Evolutionary conservation across 345 rosid species (phyloP).

Genomic region (Melaleuca quinquenervia): DNA sequence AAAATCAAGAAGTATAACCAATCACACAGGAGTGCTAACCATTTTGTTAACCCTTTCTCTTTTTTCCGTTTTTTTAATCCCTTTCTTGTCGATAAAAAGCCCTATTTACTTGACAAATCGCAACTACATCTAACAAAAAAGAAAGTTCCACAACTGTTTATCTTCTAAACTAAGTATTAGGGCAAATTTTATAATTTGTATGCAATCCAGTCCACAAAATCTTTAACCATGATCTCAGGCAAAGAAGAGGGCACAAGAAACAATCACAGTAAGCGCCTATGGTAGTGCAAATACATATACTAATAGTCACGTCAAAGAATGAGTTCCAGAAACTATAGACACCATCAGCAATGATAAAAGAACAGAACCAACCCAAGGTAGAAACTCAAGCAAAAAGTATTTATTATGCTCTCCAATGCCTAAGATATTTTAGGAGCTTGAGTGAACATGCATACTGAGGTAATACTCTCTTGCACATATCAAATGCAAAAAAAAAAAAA

Average conservation of each 20-base stretch:
- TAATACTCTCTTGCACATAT: background rate
- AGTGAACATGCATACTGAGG: background rate
- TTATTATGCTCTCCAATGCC: background rate
- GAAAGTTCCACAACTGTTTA: background rate
- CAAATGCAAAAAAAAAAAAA: background rate
- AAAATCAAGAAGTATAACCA: background rate
- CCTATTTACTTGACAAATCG: background rate
- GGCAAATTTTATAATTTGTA: background rate
- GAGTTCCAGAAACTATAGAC: background rate
- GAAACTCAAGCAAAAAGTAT: background rate
- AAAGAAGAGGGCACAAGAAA: background rate
- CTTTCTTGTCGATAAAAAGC: background rate
- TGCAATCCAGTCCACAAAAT: background rate
- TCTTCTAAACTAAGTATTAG: background rate
- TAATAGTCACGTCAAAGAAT: background rate
- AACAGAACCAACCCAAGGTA: background rate
- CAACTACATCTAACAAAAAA: background rate
- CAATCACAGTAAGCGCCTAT: background rate
- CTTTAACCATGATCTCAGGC: background rate
- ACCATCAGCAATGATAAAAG: background rate
- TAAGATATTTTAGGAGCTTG: background rate
- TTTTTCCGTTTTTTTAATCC: background rate
- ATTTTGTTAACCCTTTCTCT: background rate
- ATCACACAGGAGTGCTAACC: background rate
- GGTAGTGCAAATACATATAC: background rate